Percentiles rank a stretch among this genome's conserved stretches.
Conservation (phyloP, 1,139 yeast genomes). For the Geotrichum siamense region DNA sequence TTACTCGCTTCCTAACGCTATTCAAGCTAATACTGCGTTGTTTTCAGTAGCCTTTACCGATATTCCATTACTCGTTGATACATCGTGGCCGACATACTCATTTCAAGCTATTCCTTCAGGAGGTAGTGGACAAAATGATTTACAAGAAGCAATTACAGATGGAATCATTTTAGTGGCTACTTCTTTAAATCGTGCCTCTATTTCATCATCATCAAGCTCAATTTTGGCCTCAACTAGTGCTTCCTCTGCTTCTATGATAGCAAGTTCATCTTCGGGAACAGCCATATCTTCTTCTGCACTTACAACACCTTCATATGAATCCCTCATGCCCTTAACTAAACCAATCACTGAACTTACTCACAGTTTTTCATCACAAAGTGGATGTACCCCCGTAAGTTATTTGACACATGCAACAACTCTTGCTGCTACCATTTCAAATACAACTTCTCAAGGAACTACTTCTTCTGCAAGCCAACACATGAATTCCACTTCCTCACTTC, state of each 20-base stretch:
- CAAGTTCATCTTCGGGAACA: too few species aligned
- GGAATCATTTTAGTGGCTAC: too few species aligned
- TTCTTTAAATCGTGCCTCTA: too few species aligned
- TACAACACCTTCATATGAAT: background rate
- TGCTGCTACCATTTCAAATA: background rate
- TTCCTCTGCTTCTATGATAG: background rate
- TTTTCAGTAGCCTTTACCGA: background rate
- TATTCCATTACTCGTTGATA: conserved; percentile 15
- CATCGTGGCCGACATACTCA: background rate
- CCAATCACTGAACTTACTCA: background rate
- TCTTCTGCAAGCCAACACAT: too few species aligned
- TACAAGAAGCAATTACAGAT: too few species aligned
- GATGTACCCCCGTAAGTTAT: background rate
- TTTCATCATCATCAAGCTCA: background rate
- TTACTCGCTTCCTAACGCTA: conserved; percentile 7
- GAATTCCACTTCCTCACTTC: too few species aligned
- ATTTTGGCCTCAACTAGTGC: background rate
- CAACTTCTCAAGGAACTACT: too few species aligned
- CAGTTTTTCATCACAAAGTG: background rate
- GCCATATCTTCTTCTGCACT: background rate
- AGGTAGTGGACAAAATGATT: too few species aligned
- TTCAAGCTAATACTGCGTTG: conserved; percentile 11
- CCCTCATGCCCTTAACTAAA: too few species aligned
- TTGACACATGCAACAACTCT: background rate
- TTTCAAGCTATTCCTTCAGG: background rate